phyloP scores from a whole-genome alignment of 2,329 filamentous ascomycete species.

The Venturia asperata region DNA sequence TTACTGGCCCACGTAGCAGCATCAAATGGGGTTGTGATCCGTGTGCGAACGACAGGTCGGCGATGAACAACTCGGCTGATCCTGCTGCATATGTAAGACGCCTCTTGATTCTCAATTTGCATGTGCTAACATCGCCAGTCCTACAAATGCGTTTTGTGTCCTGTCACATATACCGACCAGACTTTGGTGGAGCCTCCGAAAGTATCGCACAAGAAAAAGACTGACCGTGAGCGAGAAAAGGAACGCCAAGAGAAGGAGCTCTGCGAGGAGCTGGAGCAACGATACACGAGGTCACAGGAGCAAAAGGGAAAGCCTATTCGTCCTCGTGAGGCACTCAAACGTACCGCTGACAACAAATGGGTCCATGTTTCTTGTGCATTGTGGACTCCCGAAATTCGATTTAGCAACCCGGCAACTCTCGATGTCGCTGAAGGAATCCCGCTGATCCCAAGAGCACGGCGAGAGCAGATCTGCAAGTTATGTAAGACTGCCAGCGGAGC shows the following conservation, averaged over 20 bases:
- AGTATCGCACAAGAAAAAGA: conserved; percentile 77
- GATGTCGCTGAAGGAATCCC: conserved; percentile 87
- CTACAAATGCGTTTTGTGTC: conserved; percentile 90
- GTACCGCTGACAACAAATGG: conserved; percentile 96
- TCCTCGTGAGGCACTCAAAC: conserved; percentile 85
- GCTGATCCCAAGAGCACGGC: conserved; percentile 65
- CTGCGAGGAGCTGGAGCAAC: conserved; percentile 69
- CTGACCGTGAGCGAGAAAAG: conserved; percentile 82
- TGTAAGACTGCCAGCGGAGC: conserved; percentile 76
- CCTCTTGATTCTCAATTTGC: conserved; percentile 26
- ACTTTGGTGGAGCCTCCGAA: conserved; percentile 81
- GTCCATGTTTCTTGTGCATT: conserved; percentile 90
- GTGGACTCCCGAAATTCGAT: conserved; percentile 88
- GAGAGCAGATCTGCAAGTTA: conserved; percentile 72
- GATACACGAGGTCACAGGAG: conserved; percentile 74
- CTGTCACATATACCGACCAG: conserved; percentile 70
- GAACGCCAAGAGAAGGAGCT: conserved; percentile 77
- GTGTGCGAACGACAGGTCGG: conserved; percentile 88
- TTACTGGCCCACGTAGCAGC: conserved; percentile 59
- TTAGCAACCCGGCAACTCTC: conserved; percentile 73
- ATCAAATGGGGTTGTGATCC: conserved; percentile 93
- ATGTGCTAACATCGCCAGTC: conserved; percentile 44
- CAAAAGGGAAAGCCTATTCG: conserved; percentile 74
- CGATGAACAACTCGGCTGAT: conserved; percentile 17
- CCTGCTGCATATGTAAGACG: conserved; percentile 60